Percentiles rank a stretch among this genome's conserved stretches.
Conservation (phyloP, 1,139 yeast genomes). For the Scheffersomyces quercinus region DNA sequence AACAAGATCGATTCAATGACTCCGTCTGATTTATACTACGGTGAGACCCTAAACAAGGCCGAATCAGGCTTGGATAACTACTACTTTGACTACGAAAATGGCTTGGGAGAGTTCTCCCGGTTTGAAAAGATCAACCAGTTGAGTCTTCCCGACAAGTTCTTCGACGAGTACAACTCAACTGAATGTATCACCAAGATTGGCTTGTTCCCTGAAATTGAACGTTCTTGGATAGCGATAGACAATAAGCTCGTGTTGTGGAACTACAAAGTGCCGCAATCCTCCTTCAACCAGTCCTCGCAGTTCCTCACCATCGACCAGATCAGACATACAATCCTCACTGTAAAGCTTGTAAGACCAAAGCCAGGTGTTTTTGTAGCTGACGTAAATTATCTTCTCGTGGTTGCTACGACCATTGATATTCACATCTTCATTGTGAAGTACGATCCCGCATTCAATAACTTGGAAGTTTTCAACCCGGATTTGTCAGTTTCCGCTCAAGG, state of each 20-base stretch:
- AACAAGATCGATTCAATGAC: conserved; percentile 47
- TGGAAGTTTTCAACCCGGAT: conserved; percentile 80
- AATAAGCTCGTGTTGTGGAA: conserved; percentile 86
- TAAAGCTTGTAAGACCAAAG: conserved; percentile 77
- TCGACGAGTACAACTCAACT: conserved; percentile 72
- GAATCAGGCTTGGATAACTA: conserved; percentile 44
- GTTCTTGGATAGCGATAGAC: conserved; percentile 89
- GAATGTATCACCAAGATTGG: conserved; percentile 79
- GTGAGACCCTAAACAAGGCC: conserved; percentile 38
- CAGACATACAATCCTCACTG: conserved; percentile 73
- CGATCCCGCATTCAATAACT: conserved; percentile 46
- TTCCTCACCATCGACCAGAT: conserved; percentile 83
- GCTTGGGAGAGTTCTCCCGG: conserved; percentile 62
- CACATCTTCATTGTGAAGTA: conserved; percentile 75
- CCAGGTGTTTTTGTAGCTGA: conserved; percentile 76
- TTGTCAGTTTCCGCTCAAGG: conserved; percentile 82
- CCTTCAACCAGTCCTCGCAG: conserved; percentile 55
- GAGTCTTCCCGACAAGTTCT: conserved; percentile 79
- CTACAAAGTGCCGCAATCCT: conserved; percentile 56
- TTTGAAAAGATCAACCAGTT: conserved; percentile 71
- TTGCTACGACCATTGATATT: conserved; percentile 80
- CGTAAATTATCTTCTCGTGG: conserved; percentile 69
- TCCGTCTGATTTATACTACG: conserved; percentile 46
- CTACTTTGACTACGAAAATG: conserved; percentile 41
- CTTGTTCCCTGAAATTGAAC: conserved; percentile 72